These are phyloP conservation scores for Eleusine coracana DNA, from an alignment of 176 grass and related monocot genomes.

Conservation along the genomic window DNA sequence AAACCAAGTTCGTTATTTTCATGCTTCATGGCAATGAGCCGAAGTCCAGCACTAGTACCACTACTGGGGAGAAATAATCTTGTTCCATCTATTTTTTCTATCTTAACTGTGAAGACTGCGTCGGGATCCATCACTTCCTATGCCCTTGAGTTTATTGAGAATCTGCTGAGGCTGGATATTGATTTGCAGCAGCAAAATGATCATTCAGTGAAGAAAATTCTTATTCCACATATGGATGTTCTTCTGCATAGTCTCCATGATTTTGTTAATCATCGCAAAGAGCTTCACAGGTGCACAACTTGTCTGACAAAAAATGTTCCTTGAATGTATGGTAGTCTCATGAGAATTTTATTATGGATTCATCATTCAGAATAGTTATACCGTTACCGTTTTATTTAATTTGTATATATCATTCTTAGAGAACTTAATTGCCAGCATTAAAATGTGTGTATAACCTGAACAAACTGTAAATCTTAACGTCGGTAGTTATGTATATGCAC, in stretches of 20 bases:
- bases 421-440: not conserved
- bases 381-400: not conserved
- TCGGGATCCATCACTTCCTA: constrained; percentile 75
- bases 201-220: constrained; percentile 61
- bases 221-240: constrained; percentile 77
- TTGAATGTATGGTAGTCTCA: not conserved
- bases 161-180: constrained; percentile 82
- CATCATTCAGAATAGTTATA: not conserved
- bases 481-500: not conserved
- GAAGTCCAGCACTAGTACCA: constrained; percentile 66
- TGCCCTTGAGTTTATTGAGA: constrained; percentile 83
- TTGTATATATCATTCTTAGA: not conserved
- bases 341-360: not conserved
- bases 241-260: constrained; percentile 79
- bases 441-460: not conserved
- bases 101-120: constrained; percentile 81
- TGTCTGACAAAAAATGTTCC: not conserved
- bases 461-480: not conserved
- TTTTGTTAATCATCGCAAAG: constrained; percentile 76
- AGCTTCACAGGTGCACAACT: constrained; percentile 64
- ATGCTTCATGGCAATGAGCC: constrained; percentile 91
- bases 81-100: constrained; percentile 79
- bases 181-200: constrained; percentile 65
- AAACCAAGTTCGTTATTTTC: constrained; percentile 88
- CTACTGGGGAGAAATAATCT: constrained; percentile 75